A percentile compares a stretch with the other conserved stretches of the same genome.
phyloP scores from a whole-genome alignment of 164 flowering plant genomes.

The Vitis riparia region DNA sequence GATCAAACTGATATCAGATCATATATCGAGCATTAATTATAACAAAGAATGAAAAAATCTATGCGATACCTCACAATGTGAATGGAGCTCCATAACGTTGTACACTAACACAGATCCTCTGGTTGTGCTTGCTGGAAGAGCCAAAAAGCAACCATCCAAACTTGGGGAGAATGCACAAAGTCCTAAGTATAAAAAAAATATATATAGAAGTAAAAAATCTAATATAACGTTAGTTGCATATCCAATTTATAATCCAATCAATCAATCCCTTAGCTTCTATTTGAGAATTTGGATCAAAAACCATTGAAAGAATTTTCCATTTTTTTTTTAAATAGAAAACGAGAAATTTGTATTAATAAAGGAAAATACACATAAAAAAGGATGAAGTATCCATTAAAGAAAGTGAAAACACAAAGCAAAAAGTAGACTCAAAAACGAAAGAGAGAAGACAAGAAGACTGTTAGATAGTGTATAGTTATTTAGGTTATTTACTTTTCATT shows the following conservation, averaged over 20 bases:
- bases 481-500: no score
- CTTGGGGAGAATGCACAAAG: constrained; percentile 85
- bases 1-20: not conserved
- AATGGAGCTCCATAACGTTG: constrained; percentile 81
- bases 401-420: no score
- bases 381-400: no score
- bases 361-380: no score
- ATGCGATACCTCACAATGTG: constrained; percentile 80
- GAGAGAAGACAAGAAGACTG: no score
- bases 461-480: no score
- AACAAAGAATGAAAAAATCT: not conserved
- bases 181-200: constrained; percentile 41
- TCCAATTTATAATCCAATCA: not conserved
- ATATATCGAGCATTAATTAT: not conserved
- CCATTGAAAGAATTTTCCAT: no score
- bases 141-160: constrained; percentile 79
- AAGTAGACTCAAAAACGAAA: no score
- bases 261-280: not conserved
- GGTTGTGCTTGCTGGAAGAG: constrained; percentile 85
- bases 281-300: not conserved
- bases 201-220: not conserved
- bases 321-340: no score
- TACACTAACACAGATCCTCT: constrained; percentile 79
- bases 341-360: no score
- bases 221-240: not conserved